Evolutionary conservation across 2,329 filamentous ascomycete genomes (phyloP).

Genomic region (Colletotrichum sp.): DNA sequence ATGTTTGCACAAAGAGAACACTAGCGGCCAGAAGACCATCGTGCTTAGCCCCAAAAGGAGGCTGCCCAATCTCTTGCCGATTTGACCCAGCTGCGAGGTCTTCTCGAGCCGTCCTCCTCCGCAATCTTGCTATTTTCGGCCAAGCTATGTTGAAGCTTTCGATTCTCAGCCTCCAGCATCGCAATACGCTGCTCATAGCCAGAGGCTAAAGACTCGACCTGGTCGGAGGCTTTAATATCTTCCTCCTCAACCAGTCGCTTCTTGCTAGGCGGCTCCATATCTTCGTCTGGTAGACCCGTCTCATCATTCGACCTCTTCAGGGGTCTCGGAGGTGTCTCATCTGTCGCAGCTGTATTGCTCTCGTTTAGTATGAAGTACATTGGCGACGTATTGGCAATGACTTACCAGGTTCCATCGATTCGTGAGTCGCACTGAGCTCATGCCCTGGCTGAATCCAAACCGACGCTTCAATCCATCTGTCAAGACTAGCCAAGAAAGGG

Average conservation of each 20-base stretch:
- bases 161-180: not conserved
- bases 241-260: not conserved
- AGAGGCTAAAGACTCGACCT: not conserved
- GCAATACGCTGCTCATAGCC: not conserved
- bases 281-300: not conserved
- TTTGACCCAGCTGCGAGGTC: not conserved
- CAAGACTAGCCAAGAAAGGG: not conserved
- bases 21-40: not conserved
- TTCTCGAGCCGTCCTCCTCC: not conserved
- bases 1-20: not conserved
- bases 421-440: accelerated
- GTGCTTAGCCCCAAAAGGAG: not conserved
- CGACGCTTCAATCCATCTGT: not conserved
- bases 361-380: not conserved
- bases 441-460: not conserved
- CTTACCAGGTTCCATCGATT: not conserved
- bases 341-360: accelerated
- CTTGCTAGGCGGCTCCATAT: not conserved
- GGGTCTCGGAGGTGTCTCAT: not conserved
- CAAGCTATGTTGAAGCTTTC: not conserved
- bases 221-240: not conserved
- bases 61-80: not conserved
- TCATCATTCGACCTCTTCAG: not conserved
- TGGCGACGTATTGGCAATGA: accelerated
- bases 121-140: not conserved